These are phyloP conservation scores for Leccinum ochraceum DNA, from an alignment of 768 basidiomycete genomes.

Conservation along the genomic window DNA sequence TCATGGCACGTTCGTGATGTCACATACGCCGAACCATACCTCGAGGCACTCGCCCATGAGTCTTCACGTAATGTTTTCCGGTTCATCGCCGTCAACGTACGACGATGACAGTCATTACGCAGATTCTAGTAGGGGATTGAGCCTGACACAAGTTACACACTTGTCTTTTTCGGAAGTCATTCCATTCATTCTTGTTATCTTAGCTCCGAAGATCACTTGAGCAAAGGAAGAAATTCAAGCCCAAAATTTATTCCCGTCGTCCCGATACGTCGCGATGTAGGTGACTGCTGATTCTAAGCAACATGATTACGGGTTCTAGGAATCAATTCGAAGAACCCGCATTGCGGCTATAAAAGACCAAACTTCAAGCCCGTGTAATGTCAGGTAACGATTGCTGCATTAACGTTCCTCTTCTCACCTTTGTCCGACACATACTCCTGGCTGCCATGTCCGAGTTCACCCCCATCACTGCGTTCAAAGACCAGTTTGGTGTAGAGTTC, in stretches of 20 bases:
- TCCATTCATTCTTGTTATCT: background rate
- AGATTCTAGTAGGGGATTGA: background rate
- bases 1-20: too few species aligned
- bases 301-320: background rate
- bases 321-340: background rate
- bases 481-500: background rate
- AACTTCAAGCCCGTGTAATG: background rate
- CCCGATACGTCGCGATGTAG: background rate
- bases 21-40: too few species aligned
- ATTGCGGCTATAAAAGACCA: background rate
- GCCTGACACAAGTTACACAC: background rate
- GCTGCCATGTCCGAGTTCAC: background rate
- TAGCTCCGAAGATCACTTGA: background rate
- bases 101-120: background rate
- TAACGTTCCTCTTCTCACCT: background rate
- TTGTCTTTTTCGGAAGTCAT: background rate
- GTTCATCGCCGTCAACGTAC: background rate
- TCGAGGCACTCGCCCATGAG: too few species aligned
- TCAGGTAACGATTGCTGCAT: background rate
- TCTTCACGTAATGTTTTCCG: background rate
- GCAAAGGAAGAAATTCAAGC: background rate
- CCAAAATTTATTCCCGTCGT: background rate
- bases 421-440: background rate
- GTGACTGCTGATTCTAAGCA: background rate
- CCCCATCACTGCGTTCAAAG: background rate